Percentiles rank a stretch among this genome's conserved stretches.
Evolutionary conservation across 164 flowering plant genomes (phyloP).

Genomic region (Vitis vinifera): ASM3070453v1 NC_081818.1:6060501-6061000

Average conservation of each 20-base stretch:
- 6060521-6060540: conserved; percentile 65
- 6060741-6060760: conserved; percentile 45
- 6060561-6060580: conserved; percentile 74
- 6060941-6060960: neutral
- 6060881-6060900: neutral
- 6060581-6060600: conserved; percentile 46
- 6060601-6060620: conserved; percentile 36
- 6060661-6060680: conserved; percentile 39
- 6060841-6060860: neutral
- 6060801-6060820: conserved; percentile 40
- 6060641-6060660: conserved; percentile 38
- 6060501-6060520: conserved; percentile 65
- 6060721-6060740: conserved; percentile 64
- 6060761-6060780: conserved; percentile 85
- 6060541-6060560: conserved; percentile 44
- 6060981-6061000: conserved; percentile 5
- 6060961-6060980: conserved; percentile 12
- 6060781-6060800: conserved; percentile 41
- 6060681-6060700: conserved; percentile 36
- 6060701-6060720: conserved; percentile 63
- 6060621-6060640: conserved; percentile 57
- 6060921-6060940: conserved; percentile 3
- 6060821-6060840: neutral
- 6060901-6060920: neutral
- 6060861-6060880: neutral